A percentile compares a stretch with the other conserved stretches of the same genome.
Evolutionary conservation across 2,329 filamentous ascomycete species (phyloP).

Genomic region (Paracoccidioides brasiliensis): DNA sequence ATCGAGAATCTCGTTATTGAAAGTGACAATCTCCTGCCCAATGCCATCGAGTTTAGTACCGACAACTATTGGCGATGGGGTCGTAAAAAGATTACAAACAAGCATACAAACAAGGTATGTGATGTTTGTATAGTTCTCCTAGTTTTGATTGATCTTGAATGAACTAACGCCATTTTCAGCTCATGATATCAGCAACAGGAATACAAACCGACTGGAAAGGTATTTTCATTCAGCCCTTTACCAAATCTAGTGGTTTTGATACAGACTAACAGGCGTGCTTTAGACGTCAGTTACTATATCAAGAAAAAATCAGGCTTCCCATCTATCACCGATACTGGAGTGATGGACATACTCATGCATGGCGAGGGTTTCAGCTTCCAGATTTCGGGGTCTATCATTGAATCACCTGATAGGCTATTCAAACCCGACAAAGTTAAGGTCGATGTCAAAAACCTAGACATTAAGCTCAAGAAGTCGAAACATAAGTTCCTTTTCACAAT

Average conservation of each 20-base stretch:
- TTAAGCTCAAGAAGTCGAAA: conserved; percentile 88
- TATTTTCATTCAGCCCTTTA: conserved; percentile 9
- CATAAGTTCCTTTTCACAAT: conserved; percentile 82
- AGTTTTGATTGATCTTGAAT: background rate
- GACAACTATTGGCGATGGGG: conserved; percentile 96
- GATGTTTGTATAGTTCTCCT: background rate
- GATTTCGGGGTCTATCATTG: conserved; percentile 71
- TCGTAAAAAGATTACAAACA: conserved; percentile 71
- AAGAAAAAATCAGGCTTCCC: conserved; percentile 93
- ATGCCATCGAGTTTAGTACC: conserved; percentile 72
- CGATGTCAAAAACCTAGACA: conserved; percentile 64
- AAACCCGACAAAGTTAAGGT: conserved; percentile 85
- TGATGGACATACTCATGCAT: conserved; percentile 77
- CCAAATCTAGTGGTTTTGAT: background rate
- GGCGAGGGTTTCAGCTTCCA: conserved; percentile 86
- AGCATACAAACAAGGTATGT: conserved; percentile 59
- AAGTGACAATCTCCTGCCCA: conserved; percentile 92
- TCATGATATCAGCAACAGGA: conserved; percentile 75
- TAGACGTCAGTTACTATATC: conserved; percentile 84
- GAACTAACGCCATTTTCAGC: conserved; percentile 9
- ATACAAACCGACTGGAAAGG: conserved; percentile 76
- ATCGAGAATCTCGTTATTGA: conserved; percentile 93
- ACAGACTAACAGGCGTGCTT: conserved; percentile 5
- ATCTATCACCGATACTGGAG: conserved; percentile 69
- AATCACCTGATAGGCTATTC: conserved; percentile 70